These are phyloP conservation scores for Ilyonectria mors-panacis DNA, from an alignment of 2,329 filamentous ascomycete genomes.

Conservation along the genomic window DNA sequence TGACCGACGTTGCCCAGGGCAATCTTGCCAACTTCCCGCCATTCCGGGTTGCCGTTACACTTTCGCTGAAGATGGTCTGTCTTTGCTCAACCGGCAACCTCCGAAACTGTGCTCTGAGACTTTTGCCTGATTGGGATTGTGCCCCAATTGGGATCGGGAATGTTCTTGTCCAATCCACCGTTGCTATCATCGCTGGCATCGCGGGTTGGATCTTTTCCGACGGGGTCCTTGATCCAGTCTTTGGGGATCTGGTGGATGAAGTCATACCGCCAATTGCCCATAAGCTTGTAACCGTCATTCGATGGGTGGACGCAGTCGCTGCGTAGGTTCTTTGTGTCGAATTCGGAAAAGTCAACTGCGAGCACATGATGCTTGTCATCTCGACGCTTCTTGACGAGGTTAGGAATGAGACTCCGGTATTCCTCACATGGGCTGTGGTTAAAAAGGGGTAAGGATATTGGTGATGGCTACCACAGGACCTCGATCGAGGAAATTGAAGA, in stretches of 20 bases:
- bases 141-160: not conserved
- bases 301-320: constrained; percentile 54
- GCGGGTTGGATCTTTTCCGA: not conserved
- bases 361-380: constrained; percentile 47
- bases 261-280: constrained; percentile 55
- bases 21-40: not conserved
- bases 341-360: constrained; percentile 49
- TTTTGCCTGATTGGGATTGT: not conserved
- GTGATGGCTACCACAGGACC: too few species aligned
- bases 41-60: not conserved
- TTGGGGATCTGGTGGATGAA: constrained; percentile 52
- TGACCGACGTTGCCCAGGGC: not conserved
- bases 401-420: constrained; percentile 50
- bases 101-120: not conserved
- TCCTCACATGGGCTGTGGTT: constrained; percentile 4
- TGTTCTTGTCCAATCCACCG: not conserved
- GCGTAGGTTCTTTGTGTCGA: constrained; percentile 39
- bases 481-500: too few species aligned
- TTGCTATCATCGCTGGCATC: not conserved
- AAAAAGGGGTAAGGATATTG: too few species aligned
- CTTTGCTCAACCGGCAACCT: not conserved
- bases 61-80: not conserved
- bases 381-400: constrained; percentile 42
- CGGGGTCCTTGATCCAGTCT: constrained; percentile 41
- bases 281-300: constrained; percentile 47